Evolutionary conservation across 345 rosid species (phyloP).

Genomic region (Populus pruinosa): DNA sequence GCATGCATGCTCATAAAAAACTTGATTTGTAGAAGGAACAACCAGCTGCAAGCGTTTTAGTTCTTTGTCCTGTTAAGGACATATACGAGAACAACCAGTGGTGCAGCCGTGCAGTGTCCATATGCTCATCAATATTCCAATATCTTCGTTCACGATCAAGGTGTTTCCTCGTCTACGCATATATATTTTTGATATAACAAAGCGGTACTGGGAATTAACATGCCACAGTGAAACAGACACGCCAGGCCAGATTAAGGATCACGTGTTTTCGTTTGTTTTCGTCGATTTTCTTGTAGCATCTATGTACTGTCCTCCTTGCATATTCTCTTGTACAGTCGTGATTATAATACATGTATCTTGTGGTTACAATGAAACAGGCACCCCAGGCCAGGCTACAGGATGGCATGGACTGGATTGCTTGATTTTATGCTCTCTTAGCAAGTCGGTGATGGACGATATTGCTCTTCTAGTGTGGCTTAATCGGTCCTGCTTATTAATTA

Average conservation of each 20-base stretch:
- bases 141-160: neutral
- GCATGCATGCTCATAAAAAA: too few species aligned
- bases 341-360: neutral
- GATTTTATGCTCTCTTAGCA: neutral
- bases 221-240: slow-evolving; percentile 14
- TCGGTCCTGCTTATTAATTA: neutral
- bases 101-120: neutral
- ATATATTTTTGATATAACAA: neutral
- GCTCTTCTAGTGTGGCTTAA: neutral
- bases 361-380: slow-evolving; percentile 20
- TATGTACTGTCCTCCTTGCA: neutral
- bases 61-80: neutral
- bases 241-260: slow-evolving; percentile 18
- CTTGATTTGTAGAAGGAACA: neutral
- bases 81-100: neutral
- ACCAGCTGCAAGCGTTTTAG: neutral
- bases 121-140: neutral
- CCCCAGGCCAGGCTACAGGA: slow-evolving; percentile 21
- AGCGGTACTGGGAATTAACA: neutral
- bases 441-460: slow-evolving; percentile 22
- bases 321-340: neutral
- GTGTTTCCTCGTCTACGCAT: neutral
- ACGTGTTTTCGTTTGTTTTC: neutral
- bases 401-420: slow-evolving; percentile 18
- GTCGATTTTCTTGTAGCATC: too few species aligned